Base-by-base conservation (phyloP, 2,329 filamentous ascomycete genomes). In the Dothideomycetes sp. region DNA sequence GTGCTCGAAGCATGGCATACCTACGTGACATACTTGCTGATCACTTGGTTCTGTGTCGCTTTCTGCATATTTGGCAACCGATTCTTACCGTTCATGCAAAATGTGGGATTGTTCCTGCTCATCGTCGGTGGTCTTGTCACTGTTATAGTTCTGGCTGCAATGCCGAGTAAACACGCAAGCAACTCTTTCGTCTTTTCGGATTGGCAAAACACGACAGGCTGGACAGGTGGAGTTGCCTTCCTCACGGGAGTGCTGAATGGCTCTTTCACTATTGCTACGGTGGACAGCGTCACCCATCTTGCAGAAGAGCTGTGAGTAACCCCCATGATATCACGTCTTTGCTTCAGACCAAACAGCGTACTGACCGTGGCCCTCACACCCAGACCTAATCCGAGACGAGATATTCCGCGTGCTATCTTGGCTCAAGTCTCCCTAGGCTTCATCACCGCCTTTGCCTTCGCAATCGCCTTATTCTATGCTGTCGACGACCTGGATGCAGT, bases 31-130 rank as follows among this genome's bases (percentile, higher is more conserved):
- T 78, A 75, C 50, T 51, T 80, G 35, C 55, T 71, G 27, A 65
- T 75, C 43, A 67, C 73, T 7, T 76, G 73, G 72, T 43, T 71
- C 4, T 69, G 67, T 43, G 68, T 70, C 35, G 51, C 54, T 25
- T 64, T 71, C 43, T 67, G 77, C 41, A 63, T 79, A 13, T 73
- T 78, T 47, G 69, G 68, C 53, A 79, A 80, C 54, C 59, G 68
- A 20, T 61, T 71, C 7, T 57, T 71, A n/a, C 62, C 65, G 10
- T 53, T 60, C 19, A 68, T 77, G 15, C 67, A 73, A 38, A 73
- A 75, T 46, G 47, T 69, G 5, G 69, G 75, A 47, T 65, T 77
- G 58, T 68, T 77, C 48, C 65, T 80, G 10, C 49, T 62, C 19
- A 41, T 63, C 11, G 53, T 46, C 13, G 60, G 60, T n/a, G 58